Percentiles rank a stretch among this genome's conserved stretches.
Evolutionary conservation across 2,329 filamentous ascomycete genomes (phyloP).

Genomic region (Talaromyces sp.): DNA sequence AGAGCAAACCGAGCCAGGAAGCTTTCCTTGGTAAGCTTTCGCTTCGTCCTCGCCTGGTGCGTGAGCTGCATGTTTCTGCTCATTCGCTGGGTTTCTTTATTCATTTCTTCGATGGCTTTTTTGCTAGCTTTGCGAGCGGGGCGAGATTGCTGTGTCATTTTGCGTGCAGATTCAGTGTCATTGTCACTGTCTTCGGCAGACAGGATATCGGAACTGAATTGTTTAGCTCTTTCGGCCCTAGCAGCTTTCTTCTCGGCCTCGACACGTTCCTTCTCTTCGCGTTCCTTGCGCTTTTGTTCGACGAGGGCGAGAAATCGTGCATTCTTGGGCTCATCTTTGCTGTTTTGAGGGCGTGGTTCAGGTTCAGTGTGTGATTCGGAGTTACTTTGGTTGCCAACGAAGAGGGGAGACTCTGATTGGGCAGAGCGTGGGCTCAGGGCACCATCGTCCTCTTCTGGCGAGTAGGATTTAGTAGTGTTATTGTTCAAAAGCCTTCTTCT

Average conservation of each 20-base stretch:
- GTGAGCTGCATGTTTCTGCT: slow-evolving; percentile 84
- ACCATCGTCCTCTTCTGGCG: slow-evolving; percentile 21
- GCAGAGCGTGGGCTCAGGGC: slow-evolving; percentile 18
- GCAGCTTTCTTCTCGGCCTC: slow-evolving; percentile 39
- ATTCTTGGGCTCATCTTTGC: slow-evolving; percentile 29
- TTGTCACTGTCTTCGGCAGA: slow-evolving; percentile 52
- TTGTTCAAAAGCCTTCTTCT: slow-evolving; percentile 24
- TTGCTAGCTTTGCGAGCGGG: slow-evolving; percentile 81
- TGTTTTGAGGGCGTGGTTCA: slow-evolving; percentile 18
- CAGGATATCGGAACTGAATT: slow-evolving; percentile 36
- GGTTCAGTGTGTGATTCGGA: slow-evolving; percentile 19
- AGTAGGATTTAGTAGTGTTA: slow-evolving; percentile 19
- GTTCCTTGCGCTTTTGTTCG: slow-evolving; percentile 66
- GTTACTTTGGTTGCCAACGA: slow-evolving; percentile 27
- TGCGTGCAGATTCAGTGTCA: slow-evolving; percentile 59
- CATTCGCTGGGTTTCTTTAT: slow-evolving; percentile 87
- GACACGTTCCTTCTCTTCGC: slow-evolving; percentile 60
- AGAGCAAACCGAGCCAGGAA: slow-evolving; percentile 83
- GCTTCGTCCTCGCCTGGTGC: slow-evolving; percentile 84
- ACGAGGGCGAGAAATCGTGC: slow-evolving; percentile 67
- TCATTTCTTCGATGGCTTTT: slow-evolving; percentile 92
- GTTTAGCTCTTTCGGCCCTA: slow-evolving; percentile 24
- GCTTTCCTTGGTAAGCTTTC: slow-evolving; percentile 78
- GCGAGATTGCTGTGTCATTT: slow-evolving; percentile 63
- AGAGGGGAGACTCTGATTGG: slow-evolving; percentile 37